phyloP scores from a whole-genome alignment of 306 rosid species.

The Canavalia ensiformis region DNA sequence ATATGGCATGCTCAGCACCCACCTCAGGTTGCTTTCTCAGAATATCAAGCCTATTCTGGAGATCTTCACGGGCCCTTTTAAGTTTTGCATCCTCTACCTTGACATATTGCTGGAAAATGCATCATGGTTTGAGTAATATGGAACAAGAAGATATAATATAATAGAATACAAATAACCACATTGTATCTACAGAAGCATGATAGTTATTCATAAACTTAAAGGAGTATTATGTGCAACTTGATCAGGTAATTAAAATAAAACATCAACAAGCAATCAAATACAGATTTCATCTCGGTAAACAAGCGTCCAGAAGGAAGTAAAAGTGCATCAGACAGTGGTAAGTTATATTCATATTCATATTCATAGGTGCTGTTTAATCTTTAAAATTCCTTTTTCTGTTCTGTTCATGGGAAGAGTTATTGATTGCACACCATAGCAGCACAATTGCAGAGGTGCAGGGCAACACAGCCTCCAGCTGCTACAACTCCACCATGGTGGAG shows the following conservation, averaged over 20 bases:
- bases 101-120: conserved; percentile 66
- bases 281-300: conserved; percentile 6
- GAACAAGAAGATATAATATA: conserved; percentile 22
- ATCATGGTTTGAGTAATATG: conserved; percentile 43
- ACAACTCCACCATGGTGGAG: no score
- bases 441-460: no score
- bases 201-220: conserved; percentile 22
- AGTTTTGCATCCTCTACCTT: conserved; percentile 71
- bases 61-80: conserved; percentile 81
- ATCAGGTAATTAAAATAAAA: conserved; percentile 11
- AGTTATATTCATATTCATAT: conserved; percentile 4
- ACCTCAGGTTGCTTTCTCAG: conserved; percentile 91
- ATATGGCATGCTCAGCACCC: conserved; percentile 48
- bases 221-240: conserved; percentile 19
- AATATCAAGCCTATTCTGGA: conserved; percentile 79
- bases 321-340: not conserved
- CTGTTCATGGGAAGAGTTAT: not conserved
- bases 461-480: no score
- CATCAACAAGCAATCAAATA: conserved; percentile 25
- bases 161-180: conserved; percentile 39
- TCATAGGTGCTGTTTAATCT: conserved; percentile 27
- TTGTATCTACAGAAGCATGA: not conserved
- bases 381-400: conserved; percentile 9
- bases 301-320: not conserved
- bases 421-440: no score